A percentile compares a stretch with the other conserved stretches of the same genome.
These are phyloP conservation scores for Ophiosphaerella korrae DNA, from an alignment of 2,329 filamentous ascomycete genomes.

Conservation along the genomic window DNA sequence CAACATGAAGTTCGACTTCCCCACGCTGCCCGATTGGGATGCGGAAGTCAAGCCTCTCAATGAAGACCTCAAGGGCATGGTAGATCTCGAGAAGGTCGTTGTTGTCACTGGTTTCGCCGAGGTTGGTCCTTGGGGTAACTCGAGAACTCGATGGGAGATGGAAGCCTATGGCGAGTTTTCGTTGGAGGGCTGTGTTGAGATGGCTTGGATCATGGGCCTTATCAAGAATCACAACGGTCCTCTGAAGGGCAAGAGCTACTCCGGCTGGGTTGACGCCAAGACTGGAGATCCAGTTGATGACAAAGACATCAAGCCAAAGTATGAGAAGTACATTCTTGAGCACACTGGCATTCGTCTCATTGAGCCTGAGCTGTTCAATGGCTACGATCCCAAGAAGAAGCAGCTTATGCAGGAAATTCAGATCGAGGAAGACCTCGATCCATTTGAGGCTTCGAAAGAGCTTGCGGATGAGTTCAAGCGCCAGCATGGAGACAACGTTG, in stretches of 20 bases:
- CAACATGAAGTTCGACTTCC: slow-evolving; percentile 98
- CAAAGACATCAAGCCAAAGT: slow-evolving; percentile 96
- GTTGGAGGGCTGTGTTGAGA: slow-evolving; percentile 95
- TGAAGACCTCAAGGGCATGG: slow-evolving; percentile 90
- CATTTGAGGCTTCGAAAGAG: slow-evolving; percentile 96
- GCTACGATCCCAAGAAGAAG: slow-evolving; percentile 98
- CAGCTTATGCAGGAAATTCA: slow-evolving; percentile 97
- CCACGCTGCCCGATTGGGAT: slow-evolving; percentile 88
- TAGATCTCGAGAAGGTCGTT: slow-evolving; percentile 96
- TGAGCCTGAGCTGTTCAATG: slow-evolving; percentile 93
- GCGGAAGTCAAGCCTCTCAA: slow-evolving; percentile 88
- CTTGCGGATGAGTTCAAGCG: slow-evolving; percentile 97
- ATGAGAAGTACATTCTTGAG: slow-evolving; percentile 94
- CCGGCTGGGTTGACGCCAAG: slow-evolving; percentile 96
- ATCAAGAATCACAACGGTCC: slow-evolving; percentile 98
- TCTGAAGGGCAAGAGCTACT: slow-evolving; percentile 94
- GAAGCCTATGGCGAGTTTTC: slow-evolving; percentile 96
- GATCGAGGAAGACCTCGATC: slow-evolving; percentile 94
- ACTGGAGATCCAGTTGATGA: slow-evolving; percentile 94
- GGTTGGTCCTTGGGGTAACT: slow-evolving; percentile 97
- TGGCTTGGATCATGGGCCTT: slow-evolving; percentile 99
- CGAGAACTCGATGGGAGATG: slow-evolving; percentile 98
- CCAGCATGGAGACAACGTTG: slow-evolving; percentile 95
- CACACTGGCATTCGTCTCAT: slow-evolving; percentile 97
- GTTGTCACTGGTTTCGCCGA: slow-evolving; percentile 97